Percentiles rank a stretch among this genome's conserved stretches.
phyloP scores from a whole-genome alignment of 305 asterid species.

The Andrographis paniculata region DNA sequence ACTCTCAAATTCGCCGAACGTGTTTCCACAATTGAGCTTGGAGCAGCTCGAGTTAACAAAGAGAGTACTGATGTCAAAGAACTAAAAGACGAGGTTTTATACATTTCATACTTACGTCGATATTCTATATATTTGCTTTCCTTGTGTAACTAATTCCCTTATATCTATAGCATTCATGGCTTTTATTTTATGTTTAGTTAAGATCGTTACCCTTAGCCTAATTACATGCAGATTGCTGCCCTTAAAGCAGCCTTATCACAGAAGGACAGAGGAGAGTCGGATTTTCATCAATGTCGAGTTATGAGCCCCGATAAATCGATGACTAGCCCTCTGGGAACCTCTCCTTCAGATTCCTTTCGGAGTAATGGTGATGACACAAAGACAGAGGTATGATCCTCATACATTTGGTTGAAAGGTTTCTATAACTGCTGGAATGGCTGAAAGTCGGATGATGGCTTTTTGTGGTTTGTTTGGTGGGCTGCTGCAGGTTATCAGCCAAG shows the following conservation, averaged over 20 bases:
- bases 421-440: too few relatives aligned
- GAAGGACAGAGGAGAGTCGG: constrained; percentile 49
- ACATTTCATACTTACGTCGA: neutral
- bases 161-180: neutral
- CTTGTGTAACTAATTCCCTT: constrained; percentile 17
- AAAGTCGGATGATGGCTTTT: neutral
- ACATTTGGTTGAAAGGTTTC: too few relatives aligned
- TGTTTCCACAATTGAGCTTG: constrained; percentile 84
- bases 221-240: constrained; percentile 52
- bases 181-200: neutral
- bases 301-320: constrained; percentile 50
- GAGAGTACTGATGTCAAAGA: constrained; percentile 73
- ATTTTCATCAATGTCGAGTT: constrained; percentile 25
- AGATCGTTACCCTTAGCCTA: constrained; percentile 2
- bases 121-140: too few relatives aligned
- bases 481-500: constrained; percentile 41
- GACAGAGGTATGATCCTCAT: constrained; percentile 35
- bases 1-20: constrained; percentile 97
- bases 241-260: constrained; percentile 76
- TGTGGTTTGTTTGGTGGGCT: neutral
- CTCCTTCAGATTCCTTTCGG: constrained; percentile 44
- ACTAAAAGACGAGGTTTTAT: constrained; percentile 76
- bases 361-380: constrained; percentile 33
- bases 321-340: constrained; percentile 30
- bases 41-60: constrained; percentile 73